Evolutionary conservation across 352 stramenopile genomes (phyloP).

Genomic region (Globisporangium spiculum): DNA sequence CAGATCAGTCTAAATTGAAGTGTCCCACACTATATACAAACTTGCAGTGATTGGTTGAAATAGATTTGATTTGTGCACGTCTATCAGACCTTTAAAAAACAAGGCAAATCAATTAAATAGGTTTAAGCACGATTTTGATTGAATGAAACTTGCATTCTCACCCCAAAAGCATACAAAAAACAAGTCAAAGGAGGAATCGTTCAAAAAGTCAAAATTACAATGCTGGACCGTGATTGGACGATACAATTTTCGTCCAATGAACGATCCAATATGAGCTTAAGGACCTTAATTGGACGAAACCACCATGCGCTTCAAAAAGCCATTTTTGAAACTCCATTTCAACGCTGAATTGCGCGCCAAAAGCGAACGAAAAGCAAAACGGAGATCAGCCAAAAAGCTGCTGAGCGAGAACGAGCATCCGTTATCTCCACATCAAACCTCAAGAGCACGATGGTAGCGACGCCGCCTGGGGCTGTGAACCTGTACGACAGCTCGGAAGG

Average conservation of each 20-base stretch:
- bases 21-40: neutral
- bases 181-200: too few relatives aligned
- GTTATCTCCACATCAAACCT: neutral
- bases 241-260: too few relatives aligned
- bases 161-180: too few relatives aligned
- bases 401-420: neutral
- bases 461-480: constrained; percentile 5
- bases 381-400: constrained; percentile 5
- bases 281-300: neutral
- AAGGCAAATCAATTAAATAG: too few relatives aligned
- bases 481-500: constrained; percentile 19
- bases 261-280: neutral
- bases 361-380: constrained; percentile 9
- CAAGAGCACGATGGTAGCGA: neutral
- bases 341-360: constrained; percentile 6
- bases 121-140: too few relatives aligned
- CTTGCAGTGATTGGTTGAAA: neutral
- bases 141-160: too few relatives aligned
- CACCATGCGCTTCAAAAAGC: neutral
- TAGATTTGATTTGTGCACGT: neutral
- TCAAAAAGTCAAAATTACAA: too few relatives aligned
- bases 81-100: too few relatives aligned
- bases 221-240: too few relatives aligned
- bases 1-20: neutral
- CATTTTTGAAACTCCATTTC: constrained; percentile 3